Base-by-base conservation (phyloP, 768 basidiomycete species). In the Tremella mesenterica region DNA sequence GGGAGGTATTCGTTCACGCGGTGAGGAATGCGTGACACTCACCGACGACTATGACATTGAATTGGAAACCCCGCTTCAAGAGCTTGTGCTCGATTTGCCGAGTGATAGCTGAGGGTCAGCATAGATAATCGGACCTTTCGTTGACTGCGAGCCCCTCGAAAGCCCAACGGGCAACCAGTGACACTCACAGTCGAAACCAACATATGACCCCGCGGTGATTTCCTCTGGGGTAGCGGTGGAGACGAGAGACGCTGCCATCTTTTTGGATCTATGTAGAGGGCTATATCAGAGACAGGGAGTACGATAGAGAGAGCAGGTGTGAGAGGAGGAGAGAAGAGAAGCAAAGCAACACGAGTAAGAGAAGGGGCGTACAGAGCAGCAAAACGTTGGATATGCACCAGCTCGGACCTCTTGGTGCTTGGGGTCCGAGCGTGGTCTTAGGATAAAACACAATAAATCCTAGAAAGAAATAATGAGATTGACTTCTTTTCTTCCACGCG, bases 51-150 rank as follows among this genome's bases (percentile, higher is more conserved):
- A 97, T 96, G 56, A 95, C 86, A 70, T 96, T 97, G 82, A 97
- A 97, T 79, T 96, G 89, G 80, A 97, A 97, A 56, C 93, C 93
- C 59, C 93, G 84, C 78, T 96, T 96, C 77, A 97, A 81, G 60
- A 96, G 85, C 81, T 96, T 96, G 81, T 92, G 87, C 80, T 99
- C 93, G 65, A 96, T 96, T 76, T 96, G 93, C 69, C 84, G 82
- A 54, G 91, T 93, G 74, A 97, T 95, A 61, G 86, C 73, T 74
- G 47, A 8, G 12, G 1, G 26, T 34, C 26, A 52, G 47, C 1
- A 13, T 31, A n/a, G n/a, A n/a, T n/a, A n/a, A n/a, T 23, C 9
- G 26, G 16, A 44, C 28, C n/a, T 18, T 16, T n/a, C 34, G 29
- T 1, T 5, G 33, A 28, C 44, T 34, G 50, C 14, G 27, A 21